phyloP scores from a whole-genome alignment of 768 basidiomycete genomes.

The Macrolepiota dolichaula region DNA sequence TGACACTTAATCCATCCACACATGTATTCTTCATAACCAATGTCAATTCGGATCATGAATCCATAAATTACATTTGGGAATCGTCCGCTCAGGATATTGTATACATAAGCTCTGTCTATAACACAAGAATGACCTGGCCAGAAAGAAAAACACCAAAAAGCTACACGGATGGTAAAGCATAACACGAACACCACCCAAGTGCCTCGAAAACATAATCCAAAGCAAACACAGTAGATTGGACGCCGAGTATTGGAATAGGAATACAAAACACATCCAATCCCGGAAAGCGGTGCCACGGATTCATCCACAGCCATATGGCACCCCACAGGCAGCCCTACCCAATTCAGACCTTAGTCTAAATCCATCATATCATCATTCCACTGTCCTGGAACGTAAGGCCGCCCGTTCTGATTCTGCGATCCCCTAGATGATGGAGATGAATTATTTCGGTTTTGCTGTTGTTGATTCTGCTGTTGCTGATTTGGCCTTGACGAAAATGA shows the following conservation, averaged over 20 bases:
- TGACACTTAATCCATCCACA: background rate
- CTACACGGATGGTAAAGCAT: too few relatives aligned
- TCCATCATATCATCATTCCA: constrained; percentile 7
- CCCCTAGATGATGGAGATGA: background rate
- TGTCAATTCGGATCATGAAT: background rate
- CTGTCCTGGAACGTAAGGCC: constrained; percentile 6
- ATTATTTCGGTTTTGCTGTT: background rate
- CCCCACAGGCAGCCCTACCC: too few relatives aligned
- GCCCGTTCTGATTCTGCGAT: background rate
- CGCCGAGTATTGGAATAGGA: background rate
- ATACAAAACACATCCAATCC: background rate
- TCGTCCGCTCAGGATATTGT: too few relatives aligned
- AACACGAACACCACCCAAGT: too few relatives aligned
- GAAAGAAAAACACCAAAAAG: too few relatives aligned
- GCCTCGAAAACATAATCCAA: background rate
- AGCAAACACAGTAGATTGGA: background rate
- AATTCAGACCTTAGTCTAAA: background rate
- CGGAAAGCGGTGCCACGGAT: background rate
- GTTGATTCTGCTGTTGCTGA: background rate
- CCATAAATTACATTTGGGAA: background rate
- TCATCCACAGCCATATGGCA: background rate
- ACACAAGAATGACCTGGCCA: too few relatives aligned
- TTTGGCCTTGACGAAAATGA: background rate
- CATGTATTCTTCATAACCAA: background rate
- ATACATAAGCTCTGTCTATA: too few relatives aligned